A percentile compares a stretch with the other conserved stretches of the same genome.
phyloP scores from a whole-genome alignment of 2,329 filamentous ascomycete species.

The Scytalidium sp. region DNA sequence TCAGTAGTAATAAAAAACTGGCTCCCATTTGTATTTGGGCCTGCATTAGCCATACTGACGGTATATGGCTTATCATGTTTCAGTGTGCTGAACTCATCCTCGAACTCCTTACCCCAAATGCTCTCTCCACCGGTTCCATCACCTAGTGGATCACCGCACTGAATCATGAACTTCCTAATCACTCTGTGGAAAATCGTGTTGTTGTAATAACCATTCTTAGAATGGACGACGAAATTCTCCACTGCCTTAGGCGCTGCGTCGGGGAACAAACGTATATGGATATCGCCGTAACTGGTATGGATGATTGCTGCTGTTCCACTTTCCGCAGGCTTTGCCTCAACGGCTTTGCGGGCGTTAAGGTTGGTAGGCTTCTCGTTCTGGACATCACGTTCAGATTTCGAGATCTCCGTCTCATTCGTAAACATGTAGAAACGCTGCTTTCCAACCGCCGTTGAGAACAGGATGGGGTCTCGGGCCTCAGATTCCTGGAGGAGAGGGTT shows the following conservation, averaged over 20 bases:
- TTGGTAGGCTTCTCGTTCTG: slow-evolving; percentile 90
- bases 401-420: slow-evolving; percentile 81
- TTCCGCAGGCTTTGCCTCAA: slow-evolving; percentile 61
- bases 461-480: slow-evolving; percentile 84
- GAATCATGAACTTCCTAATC: slow-evolving; percentile 98
- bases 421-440: slow-evolving; percentile 98
- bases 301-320: slow-evolving; percentile 78
- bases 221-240: slow-evolving; percentile 95
- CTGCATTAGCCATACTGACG: slow-evolving; percentile 96
- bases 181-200: slow-evolving; percentile 96
- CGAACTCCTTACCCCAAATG: slow-evolving; percentile 90
- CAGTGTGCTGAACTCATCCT: slow-evolving; percentile 87
- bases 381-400: slow-evolving; percentile 82
- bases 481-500: slow-evolving; percentile 93
- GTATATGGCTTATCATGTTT: slow-evolving; percentile 97
- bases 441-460: slow-evolving; percentile 77
- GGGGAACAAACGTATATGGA: slow-evolving; percentile 89
- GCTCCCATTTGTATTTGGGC: slow-evolving; percentile 89
- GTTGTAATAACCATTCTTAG: slow-evolving; percentile 91
- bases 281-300: slow-evolving; percentile 92
- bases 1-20: slow-evolving; percentile 99
- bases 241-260: slow-evolving; percentile 91
- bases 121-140: slow-evolving; percentile 88
- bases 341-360: slow-evolving; percentile 51
- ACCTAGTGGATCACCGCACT: slow-evolving; percentile 78